A percentile compares a stretch with the other conserved stretches of the same genome.
phyloP scores from a whole-genome alignment of 106 monocot genomes.

The Platanthera guangdongensis region DNA sequence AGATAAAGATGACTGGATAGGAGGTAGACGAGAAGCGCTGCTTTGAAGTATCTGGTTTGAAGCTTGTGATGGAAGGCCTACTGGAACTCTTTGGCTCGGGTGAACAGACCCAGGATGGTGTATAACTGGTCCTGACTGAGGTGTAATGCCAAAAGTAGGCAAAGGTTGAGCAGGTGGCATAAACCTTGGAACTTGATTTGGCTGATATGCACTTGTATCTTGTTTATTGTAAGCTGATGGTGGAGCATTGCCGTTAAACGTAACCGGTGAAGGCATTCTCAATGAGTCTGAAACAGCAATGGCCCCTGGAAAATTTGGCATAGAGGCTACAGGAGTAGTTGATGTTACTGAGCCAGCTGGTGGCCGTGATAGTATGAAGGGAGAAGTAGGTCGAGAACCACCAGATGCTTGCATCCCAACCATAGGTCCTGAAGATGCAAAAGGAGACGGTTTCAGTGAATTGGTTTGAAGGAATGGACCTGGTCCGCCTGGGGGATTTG shows the following conservation, averaged over 20 bases:
- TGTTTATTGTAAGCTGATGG: constrained; percentile 21
- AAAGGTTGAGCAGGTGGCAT: constrained; percentile 11
- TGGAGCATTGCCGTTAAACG: constrained; percentile 41
- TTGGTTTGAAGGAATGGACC: constrained; percentile 26
- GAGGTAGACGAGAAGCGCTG: constrained; percentile 16
- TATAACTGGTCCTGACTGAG: constrained; percentile 15
- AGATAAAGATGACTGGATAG: constrained; percentile 19
- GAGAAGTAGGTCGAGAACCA: constrained; percentile 21
- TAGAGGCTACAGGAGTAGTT: constrained; percentile 8
- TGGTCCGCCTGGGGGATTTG: constrained; percentile 32
- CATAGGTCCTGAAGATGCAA: constrained; percentile 23
- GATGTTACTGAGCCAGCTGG: constrained; percentile 11
- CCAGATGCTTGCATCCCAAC: constrained; percentile 19
- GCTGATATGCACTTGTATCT: constrained; percentile 19
- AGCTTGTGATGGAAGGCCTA: constrained; percentile 25
- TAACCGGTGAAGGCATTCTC: constrained; percentile 19
- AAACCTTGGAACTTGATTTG: constrained; percentile 28
- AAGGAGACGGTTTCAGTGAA: constrained; percentile 31
- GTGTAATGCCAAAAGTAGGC: constrained; percentile 22
- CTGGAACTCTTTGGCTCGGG: constrained; percentile 25
- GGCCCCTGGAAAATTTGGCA: constrained; percentile 13
- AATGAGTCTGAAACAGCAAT: constrained; percentile 19
- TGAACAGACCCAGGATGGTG: constrained; percentile 27
- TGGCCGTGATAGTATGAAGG: constrained; percentile 22
- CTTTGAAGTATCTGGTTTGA: constrained; percentile 17